Conservation (phyloP, 805 yeast species). For the Yarrowia sp. region DNA sequence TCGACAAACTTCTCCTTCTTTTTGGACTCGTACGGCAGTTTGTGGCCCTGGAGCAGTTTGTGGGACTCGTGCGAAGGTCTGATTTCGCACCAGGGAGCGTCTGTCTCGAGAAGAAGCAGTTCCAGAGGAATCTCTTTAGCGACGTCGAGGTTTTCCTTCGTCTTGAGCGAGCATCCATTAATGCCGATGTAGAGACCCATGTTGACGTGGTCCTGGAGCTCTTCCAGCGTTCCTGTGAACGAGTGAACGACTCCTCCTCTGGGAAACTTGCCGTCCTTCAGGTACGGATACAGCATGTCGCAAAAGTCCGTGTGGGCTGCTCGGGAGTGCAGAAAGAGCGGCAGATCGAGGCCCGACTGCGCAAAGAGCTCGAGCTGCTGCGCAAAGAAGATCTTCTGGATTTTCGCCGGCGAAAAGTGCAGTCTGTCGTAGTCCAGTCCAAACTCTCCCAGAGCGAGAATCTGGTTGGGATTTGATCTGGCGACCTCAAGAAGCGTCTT, state of each 20-base stretch:
- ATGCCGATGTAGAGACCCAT: conserved; percentile 72
- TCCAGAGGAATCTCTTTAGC: conserved; percentile 67
- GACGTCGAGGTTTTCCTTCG: conserved; percentile 67
- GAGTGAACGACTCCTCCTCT: conserved; percentile 88
- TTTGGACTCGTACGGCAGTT: conserved; percentile 55
- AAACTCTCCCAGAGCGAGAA: conserved; percentile 89
- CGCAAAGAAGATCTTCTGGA: conserved; percentile 66
- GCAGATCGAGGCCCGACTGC: conserved; percentile 54
- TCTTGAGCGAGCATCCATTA: conserved; percentile 89
- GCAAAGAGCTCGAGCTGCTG: conserved; percentile 68
- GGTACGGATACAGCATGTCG: conserved; percentile 58
- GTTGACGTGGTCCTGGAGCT: conserved; percentile 54
- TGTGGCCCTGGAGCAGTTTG: conserved; percentile 42
- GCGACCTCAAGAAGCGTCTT: conserved; percentile 52
- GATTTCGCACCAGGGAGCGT: conserved; percentile 98
- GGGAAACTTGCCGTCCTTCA: conserved; percentile 42
- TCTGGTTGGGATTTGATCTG: conserved; percentile 45
- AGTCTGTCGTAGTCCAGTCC: conserved; percentile 94
- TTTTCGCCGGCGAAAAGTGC: conserved; percentile 64
- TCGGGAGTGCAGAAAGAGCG: conserved; percentile 88
- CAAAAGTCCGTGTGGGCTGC: conserved; percentile 79
- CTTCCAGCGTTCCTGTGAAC: conserved; percentile 78
- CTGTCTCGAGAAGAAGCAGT: conserved; percentile 81
- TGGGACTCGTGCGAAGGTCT: conserved; percentile 77
- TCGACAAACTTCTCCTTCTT: conserved; percentile 59